A percentile compares a stretch with the other conserved stretches of the same genome.
These are phyloP conservation scores for Sporodiniella umbellata DNA, from an alignment of 371 early-diverging fungal genomes.

Conservation along the genomic window DNA sequence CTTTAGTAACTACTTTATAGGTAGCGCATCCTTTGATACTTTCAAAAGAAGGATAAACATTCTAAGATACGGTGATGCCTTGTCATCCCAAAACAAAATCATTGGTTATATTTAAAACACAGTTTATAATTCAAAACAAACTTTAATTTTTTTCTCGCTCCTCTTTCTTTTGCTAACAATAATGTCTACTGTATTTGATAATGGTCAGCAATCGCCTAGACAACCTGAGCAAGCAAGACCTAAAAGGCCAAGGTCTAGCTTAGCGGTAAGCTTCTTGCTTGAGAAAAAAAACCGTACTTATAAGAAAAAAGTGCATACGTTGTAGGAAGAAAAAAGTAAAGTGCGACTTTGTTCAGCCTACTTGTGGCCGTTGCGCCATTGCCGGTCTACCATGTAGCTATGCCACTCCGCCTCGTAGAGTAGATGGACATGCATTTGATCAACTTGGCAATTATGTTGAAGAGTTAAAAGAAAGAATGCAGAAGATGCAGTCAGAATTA, in stretches of 20 bases:
- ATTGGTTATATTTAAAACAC: constrained; percentile 2
- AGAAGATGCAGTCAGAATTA: constrained; percentile 44
- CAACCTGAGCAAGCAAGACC: constrained; percentile 40
- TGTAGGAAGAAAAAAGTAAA: constrained; percentile 64
- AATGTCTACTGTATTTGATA: constrained; percentile 39
- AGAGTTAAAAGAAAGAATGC: constrained; percentile 47
- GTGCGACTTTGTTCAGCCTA: constrained; percentile 61
- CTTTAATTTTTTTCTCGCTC: not conserved
- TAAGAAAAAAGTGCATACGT: constrained; percentile 32
- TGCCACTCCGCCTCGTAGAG: constrained; percentile 50
- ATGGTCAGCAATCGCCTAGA: constrained; percentile 25
- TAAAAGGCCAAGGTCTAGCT: constrained; percentile 44
- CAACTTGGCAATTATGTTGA: constrained; percentile 49
- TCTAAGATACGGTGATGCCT: not conserved
- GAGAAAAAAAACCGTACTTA: constrained; percentile 1
- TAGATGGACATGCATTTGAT: constrained; percentile 58
- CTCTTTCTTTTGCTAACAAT: not conserved
- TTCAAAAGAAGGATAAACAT: too few species aligned
- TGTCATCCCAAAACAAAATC: not conserved
- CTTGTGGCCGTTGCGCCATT: constrained; percentile 55
- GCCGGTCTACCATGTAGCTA: constrained; percentile 51
- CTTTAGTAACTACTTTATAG: too few species aligned
- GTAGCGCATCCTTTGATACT: too few species aligned
- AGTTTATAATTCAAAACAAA: constrained; percentile 1
- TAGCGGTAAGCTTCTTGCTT: constrained; percentile 31